Conservation (phyloP, 768 basidiomycete species). For the Amanita molliuscula region DNA sequence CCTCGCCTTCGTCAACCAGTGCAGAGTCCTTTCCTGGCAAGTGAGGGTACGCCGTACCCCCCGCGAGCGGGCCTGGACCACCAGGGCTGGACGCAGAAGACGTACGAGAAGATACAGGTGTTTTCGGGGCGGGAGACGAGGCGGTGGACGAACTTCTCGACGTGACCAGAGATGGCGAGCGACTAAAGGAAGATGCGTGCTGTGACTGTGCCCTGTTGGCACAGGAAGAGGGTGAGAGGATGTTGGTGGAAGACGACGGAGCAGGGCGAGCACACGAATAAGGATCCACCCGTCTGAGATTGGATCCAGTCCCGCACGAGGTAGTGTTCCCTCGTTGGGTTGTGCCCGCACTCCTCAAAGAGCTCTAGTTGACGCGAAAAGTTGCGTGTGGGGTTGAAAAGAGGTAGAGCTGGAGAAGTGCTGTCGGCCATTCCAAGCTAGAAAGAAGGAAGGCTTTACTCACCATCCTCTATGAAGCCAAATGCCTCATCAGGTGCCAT, state of each 20-base stretch:
- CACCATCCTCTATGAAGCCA: slow-evolving; percentile 32
- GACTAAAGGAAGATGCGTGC: background rate
- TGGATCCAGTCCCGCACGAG: slow-evolving; percentile 27
- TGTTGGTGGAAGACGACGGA: background rate
- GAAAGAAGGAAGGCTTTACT: slow-evolving; percentile 4
- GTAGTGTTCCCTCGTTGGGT: slow-evolving; percentile 29
- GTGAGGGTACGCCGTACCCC: background rate
- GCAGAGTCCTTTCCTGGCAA: no score
- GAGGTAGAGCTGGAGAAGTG: slow-evolving; percentile 31
- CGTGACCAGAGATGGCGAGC: background rate
- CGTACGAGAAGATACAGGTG: slow-evolving; percentile 3
- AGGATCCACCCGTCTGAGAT: slow-evolving; percentile 4
- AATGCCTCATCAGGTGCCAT: slow-evolving; percentile 29
- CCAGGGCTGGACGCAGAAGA: background rate
- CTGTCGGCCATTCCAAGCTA: background rate
- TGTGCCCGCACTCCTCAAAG: slow-evolving; percentile 30
- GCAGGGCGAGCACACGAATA: background rate
- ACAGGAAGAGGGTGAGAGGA: no score
- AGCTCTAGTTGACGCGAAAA: slow-evolving; percentile 38
- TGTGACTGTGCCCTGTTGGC: background rate
- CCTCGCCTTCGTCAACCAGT: no score
- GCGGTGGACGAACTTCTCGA: background rate
- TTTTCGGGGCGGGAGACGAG: slow-evolving; percentile 4
- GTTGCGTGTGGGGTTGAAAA: slow-evolving; percentile 38
- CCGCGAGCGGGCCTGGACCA: background rate